phyloP scores from a whole-genome alignment of 2,329 filamentous ascomycete species.

The Camptophora hylomeconis region DNA sequence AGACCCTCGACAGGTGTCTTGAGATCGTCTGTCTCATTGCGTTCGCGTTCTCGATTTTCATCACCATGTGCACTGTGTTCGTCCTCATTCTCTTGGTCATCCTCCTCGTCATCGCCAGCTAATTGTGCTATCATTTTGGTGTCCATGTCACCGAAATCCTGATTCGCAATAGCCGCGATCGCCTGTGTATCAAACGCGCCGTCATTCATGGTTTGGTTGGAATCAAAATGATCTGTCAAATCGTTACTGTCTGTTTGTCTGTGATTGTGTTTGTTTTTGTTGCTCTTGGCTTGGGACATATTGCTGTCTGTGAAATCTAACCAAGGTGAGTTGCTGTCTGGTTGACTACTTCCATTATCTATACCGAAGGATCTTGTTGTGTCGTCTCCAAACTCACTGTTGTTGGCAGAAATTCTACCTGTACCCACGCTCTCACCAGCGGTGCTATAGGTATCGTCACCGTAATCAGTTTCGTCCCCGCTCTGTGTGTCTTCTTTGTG shows the following conservation, averaged over 20 bases:
- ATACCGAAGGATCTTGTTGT: conserved; percentile 21
- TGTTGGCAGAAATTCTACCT: conserved; percentile 51
- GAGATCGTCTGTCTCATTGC: conserved; percentile 15
- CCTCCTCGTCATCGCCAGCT: conserved; percentile 11
- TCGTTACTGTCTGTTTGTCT: conserved; percentile 11
- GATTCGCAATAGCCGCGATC: conserved; percentile 16
- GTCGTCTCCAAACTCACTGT: conserved; percentile 52
- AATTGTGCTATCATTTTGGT: conserved; percentile 17
- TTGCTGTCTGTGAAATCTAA: conserved; percentile 71
- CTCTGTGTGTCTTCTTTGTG: conserved; percentile 40
- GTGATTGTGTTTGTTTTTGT: conserved; percentile 18
- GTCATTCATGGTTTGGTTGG: conserved; percentile 21
- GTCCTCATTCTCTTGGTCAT: conserved; percentile 23
- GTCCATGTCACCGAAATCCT: conserved; percentile 16
- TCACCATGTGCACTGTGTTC: conserved; percentile 17
- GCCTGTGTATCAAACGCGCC: conserved; percentile 16
- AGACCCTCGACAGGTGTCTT: conserved; percentile 22
- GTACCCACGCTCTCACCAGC: conserved; percentile 74
- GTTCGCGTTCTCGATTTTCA: conserved; percentile 14
- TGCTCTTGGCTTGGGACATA: conserved; percentile 15
- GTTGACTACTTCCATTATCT: conserved; percentile 31
- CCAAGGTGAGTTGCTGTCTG: conserved; percentile 49
- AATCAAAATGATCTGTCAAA: conserved; percentile 11
- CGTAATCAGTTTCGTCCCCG: conserved; percentile 52
- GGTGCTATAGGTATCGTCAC: conserved; percentile 66